phyloP scores from a whole-genome alignment of 2,329 filamentous ascomycete genomes.

The Drechslera avenae region DNA sequence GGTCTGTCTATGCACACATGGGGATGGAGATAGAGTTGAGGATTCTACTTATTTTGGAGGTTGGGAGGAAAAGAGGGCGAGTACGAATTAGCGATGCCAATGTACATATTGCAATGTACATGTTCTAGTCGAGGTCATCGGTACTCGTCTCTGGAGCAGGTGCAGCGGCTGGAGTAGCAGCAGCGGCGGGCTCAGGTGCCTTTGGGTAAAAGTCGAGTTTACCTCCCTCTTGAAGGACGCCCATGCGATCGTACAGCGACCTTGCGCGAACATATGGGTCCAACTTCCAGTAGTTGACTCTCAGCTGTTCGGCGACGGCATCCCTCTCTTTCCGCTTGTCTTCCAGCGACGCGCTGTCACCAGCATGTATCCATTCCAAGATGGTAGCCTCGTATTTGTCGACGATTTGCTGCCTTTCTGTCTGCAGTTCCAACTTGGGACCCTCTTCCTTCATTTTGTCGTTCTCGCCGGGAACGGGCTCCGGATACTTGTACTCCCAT shows the following conservation, averaged over 20 bases:
- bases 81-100: conserved; percentile 1
- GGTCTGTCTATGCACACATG: not conserved
- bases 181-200: conserved; percentile 16
- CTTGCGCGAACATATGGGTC: conserved; percentile 86
- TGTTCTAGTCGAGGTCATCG: conserved; percentile 44
- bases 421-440: conserved; percentile 67
- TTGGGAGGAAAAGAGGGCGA: not conserved
- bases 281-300: conserved; percentile 81
- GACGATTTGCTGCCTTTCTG: conserved; percentile 68
- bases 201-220: conserved; percentile 72
- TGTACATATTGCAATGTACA: too few species aligned
- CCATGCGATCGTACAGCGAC: conserved; percentile 81
- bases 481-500: conserved; percentile 81
- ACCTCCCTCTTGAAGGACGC: conserved; percentile 71
- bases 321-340: conserved; percentile 64
- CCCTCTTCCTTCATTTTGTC: conserved; percentile 67
- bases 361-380: conserved; percentile 71
- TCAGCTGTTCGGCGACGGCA: conserved; percentile 66
- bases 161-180: conserved; percentile 8
- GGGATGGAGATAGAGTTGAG: not conserved
- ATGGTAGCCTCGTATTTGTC: conserved; percentile 76
- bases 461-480: conserved; percentile 79
- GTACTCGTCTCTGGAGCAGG: conserved; percentile 31
- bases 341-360: conserved; percentile 43
- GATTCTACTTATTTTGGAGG: not conserved